phyloP scores from a whole-genome alignment of 108 stramenopile genomes.

The Conticribra guillardii region DNA sequence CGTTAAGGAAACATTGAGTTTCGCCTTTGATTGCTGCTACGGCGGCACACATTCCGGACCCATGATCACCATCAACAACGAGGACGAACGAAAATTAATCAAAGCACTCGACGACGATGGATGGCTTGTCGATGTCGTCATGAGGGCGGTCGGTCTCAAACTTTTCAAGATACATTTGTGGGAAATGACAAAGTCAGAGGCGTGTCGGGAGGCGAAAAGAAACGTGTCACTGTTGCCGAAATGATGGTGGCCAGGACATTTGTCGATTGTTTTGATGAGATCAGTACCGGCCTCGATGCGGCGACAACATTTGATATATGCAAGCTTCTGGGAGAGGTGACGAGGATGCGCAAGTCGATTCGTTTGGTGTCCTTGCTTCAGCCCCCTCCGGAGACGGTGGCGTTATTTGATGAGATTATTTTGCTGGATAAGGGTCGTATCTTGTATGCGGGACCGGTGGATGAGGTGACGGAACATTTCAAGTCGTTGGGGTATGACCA shows the following conservation, averaged over 20 bases:
- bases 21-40: conserved; percentile 72
- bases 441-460: conserved; percentile 70
- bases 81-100: conserved; percentile 20
- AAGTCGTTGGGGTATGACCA: conserved; percentile 49
- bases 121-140: conserved; percentile 11
- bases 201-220: conserved; percentile 58
- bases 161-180: conserved; percentile 74
- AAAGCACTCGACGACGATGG: neutral
- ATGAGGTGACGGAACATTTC: conserved; percentile 49
- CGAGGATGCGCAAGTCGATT: conserved; percentile 32
- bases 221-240: conserved; percentile 54
- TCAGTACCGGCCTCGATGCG: conserved; percentile 80
- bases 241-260: conserved; percentile 42
- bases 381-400: conserved; percentile 71
- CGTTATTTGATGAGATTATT: conserved; percentile 76
- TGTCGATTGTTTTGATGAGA: conserved; percentile 78
- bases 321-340: conserved; percentile 23
- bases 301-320: conserved; percentile 77
- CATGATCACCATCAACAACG: conserved; percentile 1
- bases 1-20: conserved; percentile 78
- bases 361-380: conserved; percentile 74
- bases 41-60: conserved; percentile 25
- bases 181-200: conserved; percentile 58
- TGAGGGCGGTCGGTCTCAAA: conserved; percentile 60
- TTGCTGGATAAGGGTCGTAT: conserved; percentile 58